phyloP scores from a whole-genome alignment of 148 eudicot genomes.

The Arctostaphylos glauca region DNA sequence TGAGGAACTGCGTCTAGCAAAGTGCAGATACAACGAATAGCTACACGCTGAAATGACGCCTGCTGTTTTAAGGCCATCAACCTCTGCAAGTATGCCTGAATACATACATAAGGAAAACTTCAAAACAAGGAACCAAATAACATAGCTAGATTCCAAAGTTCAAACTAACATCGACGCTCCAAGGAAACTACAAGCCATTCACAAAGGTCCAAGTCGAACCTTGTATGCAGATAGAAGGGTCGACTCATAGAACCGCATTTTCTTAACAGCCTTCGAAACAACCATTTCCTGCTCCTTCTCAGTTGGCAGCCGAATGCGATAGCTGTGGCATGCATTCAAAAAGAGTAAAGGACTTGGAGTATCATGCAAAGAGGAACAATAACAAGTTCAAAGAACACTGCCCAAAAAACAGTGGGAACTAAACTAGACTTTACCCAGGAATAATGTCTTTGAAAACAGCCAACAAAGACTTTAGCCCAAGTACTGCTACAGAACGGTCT shows the following conservation, averaged over 20 bases:
- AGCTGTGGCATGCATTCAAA: constrained; percentile 43
- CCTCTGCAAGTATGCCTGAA: constrained; percentile 73
- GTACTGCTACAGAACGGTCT: constrained; percentile 53
- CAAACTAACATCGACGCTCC: not conserved
- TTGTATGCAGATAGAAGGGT: constrained; percentile 76
- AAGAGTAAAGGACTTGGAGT: constrained; percentile 5
- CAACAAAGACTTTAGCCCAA: constrained; percentile 67
- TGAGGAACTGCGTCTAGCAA: constrained; percentile 87
- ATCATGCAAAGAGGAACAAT: constrained; percentile 4
- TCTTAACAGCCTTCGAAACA: constrained; percentile 76
- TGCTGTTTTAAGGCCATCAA: constrained; percentile 46
- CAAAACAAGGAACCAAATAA: not conserved
- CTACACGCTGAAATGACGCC: constrained; percentile 57
- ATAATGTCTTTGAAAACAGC: constrained; percentile 90
- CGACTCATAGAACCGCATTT: constrained; percentile 75
- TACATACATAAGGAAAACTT: not conserved
- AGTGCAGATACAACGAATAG: constrained; percentile 79
- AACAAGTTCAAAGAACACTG: not conserved
- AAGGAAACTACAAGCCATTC: not conserved
- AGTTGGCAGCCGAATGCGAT: constrained; percentile 92
- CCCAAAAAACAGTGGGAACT: not conserved
- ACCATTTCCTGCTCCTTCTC: constrained; percentile 85
- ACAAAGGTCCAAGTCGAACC: constrained; percentile 39
- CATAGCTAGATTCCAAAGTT: not conserved
- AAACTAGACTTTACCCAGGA: constrained; percentile 63